Base-by-base conservation (phyloP, 768 basidiomycete genomes). In the Gyrodon lividus region DNA sequence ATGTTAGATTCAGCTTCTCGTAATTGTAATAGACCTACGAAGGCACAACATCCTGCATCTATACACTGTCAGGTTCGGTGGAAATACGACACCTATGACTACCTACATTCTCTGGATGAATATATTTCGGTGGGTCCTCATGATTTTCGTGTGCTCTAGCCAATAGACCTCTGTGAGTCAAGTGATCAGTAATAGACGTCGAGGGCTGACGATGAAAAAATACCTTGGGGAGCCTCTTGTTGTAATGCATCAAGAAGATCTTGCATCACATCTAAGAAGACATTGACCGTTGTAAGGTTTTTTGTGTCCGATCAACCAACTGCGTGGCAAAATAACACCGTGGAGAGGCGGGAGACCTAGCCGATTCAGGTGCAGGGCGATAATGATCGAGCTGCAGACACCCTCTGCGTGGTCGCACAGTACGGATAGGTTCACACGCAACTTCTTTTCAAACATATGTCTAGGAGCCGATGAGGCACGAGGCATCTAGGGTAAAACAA, bases 381-480 rank as follows among this genome's bases (percentile, higher is more conserved):
- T 14, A 12, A 14, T 31, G 31, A 31, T 31, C 31, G 31, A 31
- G 31, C 31, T 12, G 31, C 31, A 31, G 2, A 86, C 60, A 7
- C 65, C 63, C 33, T 87, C 85, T 14, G 81, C 52, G 38, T 77
- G 64, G 47, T 79, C 73, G 49, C 81, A 85, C 4, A 86, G 61
- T 6, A 78, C 69, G 17, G 70, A 68, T 23, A 78, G 65, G 35
- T 83, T 72, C 17, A 84, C 66, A 50, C 75, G 72, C 2, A 69
- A 37, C 39, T 76, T 61, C 5, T 31, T 31, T 14, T 31, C 10
- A 31, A 12, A 5, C 13, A 31, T 14, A 31, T 31, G 31, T 9
- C 31, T 31, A 14, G 13, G 31, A 31, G 13, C 2, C 13, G 31
- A 31, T 31, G 31, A 31, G 31, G 2, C 10, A 31, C 31, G 31